Conservation (phyloP, 2,329 filamentous ascomycete genomes). For the Sclerotinia spermophila region DNA sequence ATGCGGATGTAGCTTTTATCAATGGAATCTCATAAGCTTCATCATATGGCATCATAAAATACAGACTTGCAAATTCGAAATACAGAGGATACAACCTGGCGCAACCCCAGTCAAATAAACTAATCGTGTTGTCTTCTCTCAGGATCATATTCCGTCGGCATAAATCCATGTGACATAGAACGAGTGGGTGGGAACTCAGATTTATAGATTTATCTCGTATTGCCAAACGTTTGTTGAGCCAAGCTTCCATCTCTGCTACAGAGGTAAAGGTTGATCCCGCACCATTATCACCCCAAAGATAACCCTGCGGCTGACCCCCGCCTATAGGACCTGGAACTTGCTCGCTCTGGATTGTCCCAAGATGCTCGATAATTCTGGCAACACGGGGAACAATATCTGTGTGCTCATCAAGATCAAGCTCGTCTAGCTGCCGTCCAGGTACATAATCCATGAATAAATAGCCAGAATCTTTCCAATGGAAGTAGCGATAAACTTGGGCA, state of each 20-base stretch:
- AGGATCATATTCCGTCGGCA: slow-evolving; percentile 34
- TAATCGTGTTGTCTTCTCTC: slow-evolving; percentile 27
- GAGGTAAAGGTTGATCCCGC: background rate
- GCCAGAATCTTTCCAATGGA: slow-evolving; percentile 22
- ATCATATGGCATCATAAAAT: background rate
- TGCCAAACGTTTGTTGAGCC: background rate
- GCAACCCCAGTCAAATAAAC: slow-evolving; percentile 32
- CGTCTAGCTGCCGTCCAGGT: slow-evolving; percentile 22
- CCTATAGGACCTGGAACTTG: background rate
- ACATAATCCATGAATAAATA: slow-evolving; percentile 34
- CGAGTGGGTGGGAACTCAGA: slow-evolving; percentile 29
- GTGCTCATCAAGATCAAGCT: slow-evolving; percentile 17
- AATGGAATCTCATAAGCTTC: background rate
- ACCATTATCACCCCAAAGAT: background rate
- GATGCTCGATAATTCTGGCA: background rate
- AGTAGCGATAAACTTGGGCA: slow-evolving; percentile 28
- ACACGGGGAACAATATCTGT: background rate
- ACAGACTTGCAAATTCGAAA: slow-evolving; percentile 29
- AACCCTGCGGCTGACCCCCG: background rate
- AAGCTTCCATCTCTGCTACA: background rate
- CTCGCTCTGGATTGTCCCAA: background rate
- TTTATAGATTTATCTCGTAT: slow-evolving; percentile 20
- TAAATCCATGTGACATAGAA: slow-evolving; percentile 33
- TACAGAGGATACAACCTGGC: slow-evolving; percentile 31
- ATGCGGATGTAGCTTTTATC: background rate